These are phyloP conservation scores for Thalassiosira ordinaria DNA, from an alignment of 352 stramenopile species.

Conservation along the genomic window DNA sequence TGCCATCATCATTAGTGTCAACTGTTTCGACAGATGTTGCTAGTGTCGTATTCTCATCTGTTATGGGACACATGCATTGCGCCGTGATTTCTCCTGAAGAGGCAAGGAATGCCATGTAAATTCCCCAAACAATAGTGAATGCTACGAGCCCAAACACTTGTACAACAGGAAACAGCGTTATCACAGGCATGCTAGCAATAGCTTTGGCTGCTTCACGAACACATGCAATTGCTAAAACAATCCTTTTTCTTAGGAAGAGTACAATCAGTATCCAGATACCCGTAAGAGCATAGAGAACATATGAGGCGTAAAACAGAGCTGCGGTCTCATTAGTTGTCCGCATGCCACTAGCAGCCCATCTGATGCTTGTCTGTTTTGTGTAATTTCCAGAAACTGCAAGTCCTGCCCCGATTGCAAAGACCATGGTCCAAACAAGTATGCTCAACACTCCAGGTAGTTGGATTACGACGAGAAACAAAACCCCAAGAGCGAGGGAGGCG, in stretches of 20 bases:
- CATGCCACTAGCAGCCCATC: conserved; percentile 52
- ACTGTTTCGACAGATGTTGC: conserved; percentile 3
- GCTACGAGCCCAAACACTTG: conserved; percentile 75
- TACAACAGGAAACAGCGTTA: conserved; percentile 84
- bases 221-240: conserved; percentile 83
- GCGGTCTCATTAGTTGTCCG: too few species aligned
- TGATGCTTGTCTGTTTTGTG: conserved; percentile 36
- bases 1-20: conserved; percentile 12
- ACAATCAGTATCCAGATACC: conserved; percentile 77
- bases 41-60: conserved; percentile 23
- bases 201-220: conserved; percentile 81
- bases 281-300: conserved; percentile 68
- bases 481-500: conserved; percentile 70
- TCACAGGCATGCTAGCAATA: conserved; percentile 79
- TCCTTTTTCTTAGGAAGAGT: conserved; percentile 81
- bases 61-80: conserved; percentile 32
- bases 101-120: conserved; percentile 84
- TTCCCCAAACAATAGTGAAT: conserved; percentile 79
- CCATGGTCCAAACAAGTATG: conserved; percentile 82
- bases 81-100: conserved; percentile 75
- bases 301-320: conserved; percentile 53
- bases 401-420: conserved; percentile 66
- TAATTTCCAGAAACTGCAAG: conserved; percentile 64
- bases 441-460: conserved; percentile 83
- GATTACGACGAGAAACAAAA: conserved; percentile 84